phyloP scores from a whole-genome alignment of 2,329 filamentous ascomycete species.

The Colletotrichum nymphaeae region DNA sequence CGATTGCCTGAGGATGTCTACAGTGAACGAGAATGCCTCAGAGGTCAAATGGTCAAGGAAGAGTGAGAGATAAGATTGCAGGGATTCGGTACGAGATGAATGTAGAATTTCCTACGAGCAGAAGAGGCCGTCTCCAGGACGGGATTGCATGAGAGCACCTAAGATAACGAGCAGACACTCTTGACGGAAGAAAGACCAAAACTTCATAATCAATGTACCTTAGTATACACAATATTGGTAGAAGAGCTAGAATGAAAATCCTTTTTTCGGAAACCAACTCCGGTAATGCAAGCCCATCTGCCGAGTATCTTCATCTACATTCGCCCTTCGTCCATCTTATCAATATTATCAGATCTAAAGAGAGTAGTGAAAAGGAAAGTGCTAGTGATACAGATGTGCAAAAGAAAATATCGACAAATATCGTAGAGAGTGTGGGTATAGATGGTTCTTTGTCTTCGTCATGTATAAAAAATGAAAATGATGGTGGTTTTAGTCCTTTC shows the following conservation, averaged over 20 bases:
- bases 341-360: slow-evolving; percentile 21
- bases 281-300: slow-evolving; percentile 7
- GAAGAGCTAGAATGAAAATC: slow-evolving; percentile 21
- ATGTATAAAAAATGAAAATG: not conserved
- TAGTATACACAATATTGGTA: slow-evolving; percentile 15
- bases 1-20: slow-evolving; percentile 38
- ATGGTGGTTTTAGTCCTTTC: not conserved
- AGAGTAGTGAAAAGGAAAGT: slow-evolving; percentile 5
- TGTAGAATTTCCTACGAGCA: not conserved
- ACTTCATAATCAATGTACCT: not conserved
- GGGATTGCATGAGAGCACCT: not conserved
- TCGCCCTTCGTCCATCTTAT: not conserved
- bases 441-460: slow-evolving; percentile 14
- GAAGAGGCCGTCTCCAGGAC: not conserved
- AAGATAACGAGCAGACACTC: not conserved
- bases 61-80: slow-evolving; percentile 38
- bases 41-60: slow-evolving; percentile 51
- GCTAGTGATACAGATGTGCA: slow-evolving; percentile 20
- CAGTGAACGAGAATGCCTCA: slow-evolving; percentile 48
- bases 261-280: slow-evolving; percentile 26
- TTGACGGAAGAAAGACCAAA: not conserved
- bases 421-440: slow-evolving; percentile 31
- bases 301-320: not conserved
- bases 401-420: not conserved
- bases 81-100: slow-evolving; percentile 19